Evolutionary conservation across 768 basidiomycete genomes (phyloP), one percentile per base, ranked within the genome.

Genomic region (Hygrocybe punicea): DNA sequence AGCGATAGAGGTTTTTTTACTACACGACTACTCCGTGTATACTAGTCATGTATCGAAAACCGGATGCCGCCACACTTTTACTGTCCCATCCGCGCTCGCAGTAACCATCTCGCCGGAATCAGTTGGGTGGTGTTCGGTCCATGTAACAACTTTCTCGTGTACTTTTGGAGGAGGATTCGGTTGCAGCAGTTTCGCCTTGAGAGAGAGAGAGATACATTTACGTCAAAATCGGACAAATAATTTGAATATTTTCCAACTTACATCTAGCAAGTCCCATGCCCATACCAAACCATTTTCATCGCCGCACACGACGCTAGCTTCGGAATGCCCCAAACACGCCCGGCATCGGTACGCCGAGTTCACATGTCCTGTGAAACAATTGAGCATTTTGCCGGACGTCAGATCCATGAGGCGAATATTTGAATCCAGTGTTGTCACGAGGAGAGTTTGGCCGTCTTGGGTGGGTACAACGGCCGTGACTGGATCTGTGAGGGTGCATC

Each of bases 181-280:
- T 54, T 81, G 78, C 14, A 93, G 63, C 14, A 84, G 74, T 55
- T 83, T 84, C 8, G 84, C 91, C 94, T 95, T 61, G 8, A 21
- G 19, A 9, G 58, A 53, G 44, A 50, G 44, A 23, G 39, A 53
- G 58, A 60, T 61, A 48, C 37, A 47, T 33, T 50, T 45, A 58
- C 44, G 33, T 45, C 45, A 49, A 34, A 53, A 34, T 36, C 23
- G 58, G 45, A 51, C 51, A 45, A 42, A 17, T 9, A 25, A 45
- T 39, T 33, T 48, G 42, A n/a, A n/a, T n/a, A n/a, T n/a, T n/a
- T n/a, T n/a, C n/a, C 16, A 51, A 65, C 70, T 66, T 71, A 95
- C 95, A 69, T 92, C 89, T 19, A 98, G 81, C 58, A 98, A 75
- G 63, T 96, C 92, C 95, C 95, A 99, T 40, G 84, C 84, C 92